A percentile compares a stretch with the other conserved stretches of the same genome.
Conservation (phyloP, 768 basidiomycete genomes). For the Cystofilobasidium ferigula region DNA sequence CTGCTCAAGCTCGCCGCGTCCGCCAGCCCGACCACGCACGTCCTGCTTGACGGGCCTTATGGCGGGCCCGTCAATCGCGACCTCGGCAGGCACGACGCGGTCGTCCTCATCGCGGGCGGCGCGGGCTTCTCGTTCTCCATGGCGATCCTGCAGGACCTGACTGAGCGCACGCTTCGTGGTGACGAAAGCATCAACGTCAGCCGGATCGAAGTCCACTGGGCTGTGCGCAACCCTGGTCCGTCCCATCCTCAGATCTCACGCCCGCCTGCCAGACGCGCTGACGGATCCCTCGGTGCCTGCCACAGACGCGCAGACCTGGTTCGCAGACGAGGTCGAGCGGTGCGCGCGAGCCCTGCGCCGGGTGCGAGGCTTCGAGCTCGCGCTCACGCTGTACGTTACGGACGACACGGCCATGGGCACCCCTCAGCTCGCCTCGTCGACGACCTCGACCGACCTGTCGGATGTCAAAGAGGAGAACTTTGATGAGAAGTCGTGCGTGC, state of each 20-base stretch:
- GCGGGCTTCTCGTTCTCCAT: conserved; percentile 21
- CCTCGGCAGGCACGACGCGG: conserved; percentile 22
- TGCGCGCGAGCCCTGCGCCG: neutral
- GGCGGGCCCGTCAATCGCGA: conserved; percentile 27
- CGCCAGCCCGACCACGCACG: conserved; percentile 24
- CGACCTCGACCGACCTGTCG: neutral
- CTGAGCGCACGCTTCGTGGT: neutral
- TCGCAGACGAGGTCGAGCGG: neutral
- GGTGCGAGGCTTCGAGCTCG: neutral
- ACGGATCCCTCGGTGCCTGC: too few species aligned
- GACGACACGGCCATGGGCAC: neutral
- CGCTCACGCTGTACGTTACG: neutral
- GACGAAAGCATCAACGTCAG: neutral
- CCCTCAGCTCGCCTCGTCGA: neutral
- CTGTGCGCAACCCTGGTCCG: neutral
- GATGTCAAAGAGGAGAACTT: neutral
- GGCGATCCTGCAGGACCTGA: neutral
- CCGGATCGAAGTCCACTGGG: neutral
- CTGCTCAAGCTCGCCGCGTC: neutral
- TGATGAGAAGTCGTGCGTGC: neutral
- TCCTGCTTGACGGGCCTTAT: conserved; percentile 33
- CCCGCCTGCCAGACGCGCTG: neutral
- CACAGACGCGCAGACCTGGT: neutral
- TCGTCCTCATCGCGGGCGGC: conserved; percentile 29
- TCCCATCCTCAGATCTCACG: too few species aligned